A percentile compares a stretch with the other conserved stretches of the same genome.
Conservation (phyloP, 805 yeast species). For the Zygosaccharomyces bailii region DNA sequence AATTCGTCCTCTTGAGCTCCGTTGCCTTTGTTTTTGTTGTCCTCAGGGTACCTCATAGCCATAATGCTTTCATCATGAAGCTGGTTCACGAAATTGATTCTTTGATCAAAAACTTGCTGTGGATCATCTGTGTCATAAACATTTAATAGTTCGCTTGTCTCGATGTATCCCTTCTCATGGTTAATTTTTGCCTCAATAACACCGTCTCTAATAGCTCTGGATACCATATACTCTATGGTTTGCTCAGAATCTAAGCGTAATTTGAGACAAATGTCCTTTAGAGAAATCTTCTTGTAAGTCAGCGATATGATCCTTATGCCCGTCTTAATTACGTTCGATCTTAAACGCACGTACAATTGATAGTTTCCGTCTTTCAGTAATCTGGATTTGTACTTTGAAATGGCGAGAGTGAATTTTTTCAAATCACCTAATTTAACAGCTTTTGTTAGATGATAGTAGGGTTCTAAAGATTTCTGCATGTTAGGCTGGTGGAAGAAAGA, state of each 20-base stretch:
- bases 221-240: constrained; percentile 93
- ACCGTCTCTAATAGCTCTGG: constrained; percentile 95
- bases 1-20: constrained; percentile 21
- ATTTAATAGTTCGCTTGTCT: constrained; percentile 80
- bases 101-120: constrained; percentile 81
- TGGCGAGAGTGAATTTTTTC: constrained; percentile 67
- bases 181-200: constrained; percentile 93
- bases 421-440: constrained; percentile 94
- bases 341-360: constrained; percentile 79
- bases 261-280: constrained; percentile 90
- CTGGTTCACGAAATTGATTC: constrained; percentile 87
- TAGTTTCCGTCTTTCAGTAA: constrained; percentile 76
- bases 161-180: constrained; percentile 88
- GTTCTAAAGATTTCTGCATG: constrained; percentile 59
- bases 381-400: constrained; percentile 55
- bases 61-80: constrained; percentile 89
- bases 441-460: constrained; percentile 81
- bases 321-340: constrained; percentile 96
- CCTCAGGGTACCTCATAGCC: constrained; percentile 86
- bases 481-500: constrained; percentile 67
- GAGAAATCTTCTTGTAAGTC: constrained; percentile 84
- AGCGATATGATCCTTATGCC: constrained; percentile 92
- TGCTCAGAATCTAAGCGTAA: constrained; percentile 91
- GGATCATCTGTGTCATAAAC: constrained; percentile 86
- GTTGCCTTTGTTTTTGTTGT: constrained; percentile 26